phyloP scores from a whole-genome alignment of 768 basidiomycete genomes.

The Trichaptum fuscoviolaceum region DNA sequence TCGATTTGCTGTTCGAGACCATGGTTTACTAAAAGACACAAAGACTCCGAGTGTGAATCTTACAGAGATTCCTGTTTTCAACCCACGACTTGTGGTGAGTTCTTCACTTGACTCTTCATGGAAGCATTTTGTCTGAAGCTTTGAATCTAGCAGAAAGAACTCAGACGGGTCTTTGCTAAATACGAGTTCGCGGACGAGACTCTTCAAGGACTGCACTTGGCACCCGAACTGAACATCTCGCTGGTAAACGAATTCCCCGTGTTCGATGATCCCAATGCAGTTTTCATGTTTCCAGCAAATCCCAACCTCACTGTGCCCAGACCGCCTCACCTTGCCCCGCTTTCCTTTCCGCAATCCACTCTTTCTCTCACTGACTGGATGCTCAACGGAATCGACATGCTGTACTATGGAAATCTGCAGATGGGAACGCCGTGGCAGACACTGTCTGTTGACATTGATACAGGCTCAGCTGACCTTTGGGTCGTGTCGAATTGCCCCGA shows the following conservation, averaged over 20 bases:
- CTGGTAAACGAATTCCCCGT: constrained; percentile 4
- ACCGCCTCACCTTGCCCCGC: constrained; percentile 8
- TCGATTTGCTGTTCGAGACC: not conserved
- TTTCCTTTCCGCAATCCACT: constrained; percentile 16
- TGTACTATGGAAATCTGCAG: constrained; percentile 42
- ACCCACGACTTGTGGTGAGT: not conserved
- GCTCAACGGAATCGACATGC: constrained; percentile 33
- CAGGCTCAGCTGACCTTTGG: constrained; percentile 68
- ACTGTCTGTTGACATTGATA: constrained; percentile 59
- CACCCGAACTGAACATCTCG: constrained; percentile 6
- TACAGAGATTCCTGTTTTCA: not conserved
- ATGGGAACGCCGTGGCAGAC: constrained; percentile 53
- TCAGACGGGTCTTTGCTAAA: constrained; percentile 23
- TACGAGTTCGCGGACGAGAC: constrained; percentile 24
- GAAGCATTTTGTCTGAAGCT: not conserved
- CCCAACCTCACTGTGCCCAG: constrained; percentile 10
- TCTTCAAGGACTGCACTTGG: constrained; percentile 26
- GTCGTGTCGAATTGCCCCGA: constrained; percentile 33
- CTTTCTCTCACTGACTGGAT: constrained; percentile 35
- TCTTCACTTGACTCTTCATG: not conserved
- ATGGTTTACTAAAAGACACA: not conserved
- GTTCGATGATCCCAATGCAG: constrained; percentile 18
- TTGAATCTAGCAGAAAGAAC: constrained; percentile 21
- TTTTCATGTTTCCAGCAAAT: constrained; percentile 11
- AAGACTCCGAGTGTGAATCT: not conserved